phyloP scores from a whole-genome alignment of 169 alveolate genomes.

The Cryptosporidium parvum region DNA sequence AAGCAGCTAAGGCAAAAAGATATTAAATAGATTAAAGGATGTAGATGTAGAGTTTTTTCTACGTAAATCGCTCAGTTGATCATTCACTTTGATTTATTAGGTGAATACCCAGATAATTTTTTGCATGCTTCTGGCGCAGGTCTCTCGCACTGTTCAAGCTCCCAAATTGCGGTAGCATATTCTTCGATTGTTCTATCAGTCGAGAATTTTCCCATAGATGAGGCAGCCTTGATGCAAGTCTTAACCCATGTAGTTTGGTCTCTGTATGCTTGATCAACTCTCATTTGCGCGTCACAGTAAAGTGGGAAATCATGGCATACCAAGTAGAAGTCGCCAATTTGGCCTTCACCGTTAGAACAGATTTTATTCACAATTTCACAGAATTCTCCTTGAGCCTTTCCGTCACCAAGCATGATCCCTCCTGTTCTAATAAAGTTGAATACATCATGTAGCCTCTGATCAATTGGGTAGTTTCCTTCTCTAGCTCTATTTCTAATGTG shows the following conservation, averaged over 20 bases:
- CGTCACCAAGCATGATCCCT: constrained; percentile 79
- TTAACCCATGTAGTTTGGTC: constrained; percentile 86
- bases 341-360: constrained; percentile 83
- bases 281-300: constrained; percentile 88
- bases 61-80: background rate
- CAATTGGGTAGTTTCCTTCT: constrained; percentile 87
- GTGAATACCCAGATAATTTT: constrained; percentile 34
- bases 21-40: background rate
- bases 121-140: constrained; percentile 74
- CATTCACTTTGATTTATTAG: constrained; percentile 16
- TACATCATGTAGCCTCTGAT: constrained; percentile 87
- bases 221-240: constrained; percentile 88
- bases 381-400: constrained; percentile 80
- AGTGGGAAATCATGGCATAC: constrained; percentile 88
- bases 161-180: constrained; percentile 91
- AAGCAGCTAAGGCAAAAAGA: background rate
- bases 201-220: constrained; percentile 91
- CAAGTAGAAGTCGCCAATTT: constrained; percentile 87
- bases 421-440: constrained; percentile 89
- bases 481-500: constrained; percentile 84
- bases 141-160: constrained; percentile 75
- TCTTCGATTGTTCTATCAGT: constrained; percentile 91
- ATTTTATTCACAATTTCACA: constrained; percentile 78
- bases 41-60: background rate
- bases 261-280: constrained; percentile 88